phyloP scores from a whole-genome alignment of 164 flowering plant genomes.

The Umbilicus rupestris region DNA sequence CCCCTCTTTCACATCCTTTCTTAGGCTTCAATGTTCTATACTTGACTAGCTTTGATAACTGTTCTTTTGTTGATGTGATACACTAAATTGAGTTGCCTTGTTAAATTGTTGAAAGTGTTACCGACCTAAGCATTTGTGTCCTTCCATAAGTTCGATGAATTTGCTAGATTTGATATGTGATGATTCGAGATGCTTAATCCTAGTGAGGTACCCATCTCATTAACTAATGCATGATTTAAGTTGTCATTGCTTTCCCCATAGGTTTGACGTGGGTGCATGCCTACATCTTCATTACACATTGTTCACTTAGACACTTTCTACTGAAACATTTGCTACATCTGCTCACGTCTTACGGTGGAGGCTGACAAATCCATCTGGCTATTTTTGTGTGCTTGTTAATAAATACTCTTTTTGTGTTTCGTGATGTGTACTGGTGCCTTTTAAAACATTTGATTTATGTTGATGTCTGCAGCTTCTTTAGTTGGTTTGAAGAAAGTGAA shows the following conservation, averaged over 20 bases:
- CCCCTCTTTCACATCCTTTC: no score
- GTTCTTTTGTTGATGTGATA: no score
- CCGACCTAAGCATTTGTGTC: not conserved
- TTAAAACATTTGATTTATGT: no score
- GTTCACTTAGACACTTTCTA: not conserved
- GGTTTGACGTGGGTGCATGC: not conserved
- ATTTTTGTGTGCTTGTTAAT: no score
- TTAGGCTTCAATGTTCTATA: no score
- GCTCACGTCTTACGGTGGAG: no score
- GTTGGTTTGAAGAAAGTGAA: constrained; percentile 56
- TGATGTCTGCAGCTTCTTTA: constrained; percentile 53
- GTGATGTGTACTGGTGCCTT: no score
- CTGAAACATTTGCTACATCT: not conserved
- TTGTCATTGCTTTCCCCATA: not conserved
- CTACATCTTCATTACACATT: no score
- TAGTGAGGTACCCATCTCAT: not conserved
- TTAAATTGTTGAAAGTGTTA: no score
- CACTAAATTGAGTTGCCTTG: not conserved
- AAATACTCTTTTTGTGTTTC: no score
- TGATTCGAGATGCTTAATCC: not conserved
- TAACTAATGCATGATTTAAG: not conserved
- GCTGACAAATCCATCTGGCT: no score
- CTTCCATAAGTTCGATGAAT: not conserved
- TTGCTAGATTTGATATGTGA: not conserved
- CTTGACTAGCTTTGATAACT: no score